Conservation (phyloP, 352 stramenopile genomes). For the Halophytophthora batemanensis region DNA sequence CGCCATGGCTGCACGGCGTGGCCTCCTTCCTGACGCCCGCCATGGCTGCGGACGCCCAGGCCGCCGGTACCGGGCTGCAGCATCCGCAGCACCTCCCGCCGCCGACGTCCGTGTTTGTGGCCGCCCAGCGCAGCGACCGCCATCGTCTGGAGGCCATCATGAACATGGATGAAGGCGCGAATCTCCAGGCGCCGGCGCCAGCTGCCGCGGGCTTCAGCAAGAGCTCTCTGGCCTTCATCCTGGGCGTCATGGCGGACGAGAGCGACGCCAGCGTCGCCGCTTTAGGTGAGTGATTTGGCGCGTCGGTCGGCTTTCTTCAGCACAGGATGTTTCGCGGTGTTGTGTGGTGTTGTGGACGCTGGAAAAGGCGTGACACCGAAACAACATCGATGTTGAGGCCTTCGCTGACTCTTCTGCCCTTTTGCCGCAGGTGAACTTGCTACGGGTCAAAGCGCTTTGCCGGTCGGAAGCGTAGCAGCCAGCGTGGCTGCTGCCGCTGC, state of each 20-base stretch:
- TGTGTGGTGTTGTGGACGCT: too few relatives aligned
- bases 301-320: constrained; percentile 16
- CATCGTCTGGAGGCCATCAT: constrained; percentile 26
- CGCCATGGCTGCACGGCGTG: too few relatives aligned
- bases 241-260: constrained; percentile 27
- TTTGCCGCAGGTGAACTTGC: constrained; percentile 14
- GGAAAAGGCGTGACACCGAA: too few relatives aligned
- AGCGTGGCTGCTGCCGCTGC: constrained; percentile 17
- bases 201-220: constrained; percentile 18
- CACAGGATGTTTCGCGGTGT: constrained; percentile 10
- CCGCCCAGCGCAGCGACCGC: constrained; percentile 5
- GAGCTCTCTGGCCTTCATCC: constrained; percentile 44
- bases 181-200: neutral
- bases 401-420: neutral
- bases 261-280: constrained; percentile 14
- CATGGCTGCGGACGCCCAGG: neutral
- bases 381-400: neutral
- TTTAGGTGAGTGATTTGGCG: constrained; percentile 29
- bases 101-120: neutral
- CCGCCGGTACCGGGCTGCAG: neutral
- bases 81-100: neutral
- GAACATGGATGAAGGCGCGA: constrained; percentile 22
- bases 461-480: constrained; percentile 20
- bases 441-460: neutral
- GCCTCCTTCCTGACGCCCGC: too few relatives aligned